Conservation (phyloP, 2,329 filamentous ascomycete genomes). For the Exophiala lecanii-corni region DNA sequence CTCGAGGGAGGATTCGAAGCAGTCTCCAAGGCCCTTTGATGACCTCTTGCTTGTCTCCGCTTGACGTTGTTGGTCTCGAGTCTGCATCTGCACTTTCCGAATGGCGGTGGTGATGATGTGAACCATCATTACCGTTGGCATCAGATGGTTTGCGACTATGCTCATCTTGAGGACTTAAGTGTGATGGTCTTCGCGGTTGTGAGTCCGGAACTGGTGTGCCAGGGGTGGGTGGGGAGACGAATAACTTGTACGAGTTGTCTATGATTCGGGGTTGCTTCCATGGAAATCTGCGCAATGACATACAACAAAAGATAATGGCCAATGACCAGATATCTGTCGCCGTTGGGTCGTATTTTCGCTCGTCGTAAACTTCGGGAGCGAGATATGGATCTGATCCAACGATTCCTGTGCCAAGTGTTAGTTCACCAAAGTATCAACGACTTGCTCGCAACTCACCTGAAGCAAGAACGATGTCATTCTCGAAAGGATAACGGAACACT, state of each 20-base stretch:
- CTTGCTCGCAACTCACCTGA: constrained; percentile 53
- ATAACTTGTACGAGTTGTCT: constrained; percentile 93
- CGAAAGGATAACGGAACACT: constrained; percentile 96
- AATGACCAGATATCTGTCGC: constrained; percentile 97
- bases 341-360: constrained; percentile 87
- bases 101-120: constrained; percentile 24
- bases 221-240: constrained; percentile 77
- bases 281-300: constrained; percentile 89
- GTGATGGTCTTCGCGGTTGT: constrained; percentile 31
- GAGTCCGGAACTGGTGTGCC: constrained; percentile 49
- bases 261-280: constrained; percentile 92
- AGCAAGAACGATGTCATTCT: constrained; percentile 76
- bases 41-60: constrained; percentile 61
- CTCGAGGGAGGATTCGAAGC: constrained; percentile 77
- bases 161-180: constrained; percentile 17
- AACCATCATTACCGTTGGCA: constrained; percentile 17
- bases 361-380: constrained; percentile 92
- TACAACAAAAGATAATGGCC: constrained; percentile 98
- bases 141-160: constrained; percentile 14
- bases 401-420: constrained; percentile 52
- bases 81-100: constrained; percentile 12
- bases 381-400: constrained; percentile 92
- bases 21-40: constrained; percentile 93
- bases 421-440: constrained; percentile 4
- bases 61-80: constrained; percentile 16